Percentiles rank a stretch among this genome's conserved stretches.
These are phyloP conservation scores for Corylus heterophylla DNA, from an alignment of 306 rosid species.

Conservation along the genomic window DNA sequence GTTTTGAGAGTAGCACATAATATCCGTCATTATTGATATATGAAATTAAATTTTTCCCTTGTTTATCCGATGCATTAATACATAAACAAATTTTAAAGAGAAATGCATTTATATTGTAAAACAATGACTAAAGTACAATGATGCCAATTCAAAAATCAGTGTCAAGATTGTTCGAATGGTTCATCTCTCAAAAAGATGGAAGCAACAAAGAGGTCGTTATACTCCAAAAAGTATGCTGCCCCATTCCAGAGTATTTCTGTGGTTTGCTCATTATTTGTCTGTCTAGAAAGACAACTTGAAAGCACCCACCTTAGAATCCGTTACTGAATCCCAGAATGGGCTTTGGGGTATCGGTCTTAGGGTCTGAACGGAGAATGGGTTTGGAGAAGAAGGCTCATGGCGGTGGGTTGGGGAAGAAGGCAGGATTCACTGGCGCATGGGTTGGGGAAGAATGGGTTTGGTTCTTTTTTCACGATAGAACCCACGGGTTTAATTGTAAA, in stretches of 20 bases:
- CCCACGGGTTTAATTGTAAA: too few species aligned
- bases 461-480: too few species aligned
- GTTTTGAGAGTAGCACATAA: too few species aligned
- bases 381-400: too few species aligned
- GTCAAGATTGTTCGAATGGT: slow-evolving; percentile 14
- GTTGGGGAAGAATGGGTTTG: too few species aligned
- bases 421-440: too few species aligned
- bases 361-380: too few species aligned
- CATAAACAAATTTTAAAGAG: neutral
- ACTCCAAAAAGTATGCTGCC: neutral
- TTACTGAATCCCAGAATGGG: slow-evolving; percentile 72
- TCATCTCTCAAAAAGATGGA: neutral
- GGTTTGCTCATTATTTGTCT: slow-evolving; percentile 2
- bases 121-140: neutral
- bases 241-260: neutral
- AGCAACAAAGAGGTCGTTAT: neutral
- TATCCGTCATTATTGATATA: neutral
- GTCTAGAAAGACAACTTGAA: slow-evolving; percentile 83
- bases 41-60: neutral
- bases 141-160: neutral
- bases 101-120: neutral
- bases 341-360: too few species aligned
- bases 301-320: slow-evolving; percentile 70
- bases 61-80: neutral
- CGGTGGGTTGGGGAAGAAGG: too few species aligned